These are phyloP conservation scores for Cylindrodendrum hubeiense DNA, from an alignment of 2,329 filamentous ascomycete species.

Conservation along the genomic window DNA sequence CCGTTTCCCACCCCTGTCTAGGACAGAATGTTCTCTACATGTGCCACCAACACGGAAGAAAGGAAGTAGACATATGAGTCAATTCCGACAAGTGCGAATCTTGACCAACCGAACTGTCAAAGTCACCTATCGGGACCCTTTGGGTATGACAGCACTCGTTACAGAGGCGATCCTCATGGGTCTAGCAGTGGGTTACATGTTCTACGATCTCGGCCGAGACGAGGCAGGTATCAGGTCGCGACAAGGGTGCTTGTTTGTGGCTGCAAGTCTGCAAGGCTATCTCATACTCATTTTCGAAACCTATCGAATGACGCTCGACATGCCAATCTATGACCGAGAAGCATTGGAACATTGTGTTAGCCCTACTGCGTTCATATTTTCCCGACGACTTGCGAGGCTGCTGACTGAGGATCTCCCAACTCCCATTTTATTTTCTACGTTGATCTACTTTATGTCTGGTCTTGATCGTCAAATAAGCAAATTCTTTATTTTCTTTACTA, in stretches of 20 bases:
- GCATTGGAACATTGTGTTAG: conserved; percentile 78
- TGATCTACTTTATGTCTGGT: conserved; percentile 82
- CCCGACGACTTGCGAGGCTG: conserved; percentile 75
- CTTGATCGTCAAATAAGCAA: conserved; percentile 71
- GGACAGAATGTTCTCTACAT: no score
- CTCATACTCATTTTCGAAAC: conserved; percentile 80
- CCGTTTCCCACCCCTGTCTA: conserved; percentile 34
- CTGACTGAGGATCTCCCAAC: conserved; percentile 79
- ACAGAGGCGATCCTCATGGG: conserved; percentile 77
- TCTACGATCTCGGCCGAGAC: conserved; percentile 72
- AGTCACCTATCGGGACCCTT: conserved; percentile 78
- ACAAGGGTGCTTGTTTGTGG: conserved; percentile 77
- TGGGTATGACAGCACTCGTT: conserved; percentile 79
- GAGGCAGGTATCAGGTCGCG: conserved; percentile 79
- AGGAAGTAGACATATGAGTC: conserved; percentile 59
- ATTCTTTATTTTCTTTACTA: conserved; percentile 77
- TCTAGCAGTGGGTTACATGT: conserved; percentile 79
- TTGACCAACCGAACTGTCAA: conserved; percentile 76
- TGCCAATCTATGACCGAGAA: conserved; percentile 81
- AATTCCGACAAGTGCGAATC: conserved; percentile 73
- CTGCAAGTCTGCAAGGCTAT: conserved; percentile 78
- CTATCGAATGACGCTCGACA: conserved; percentile 79
- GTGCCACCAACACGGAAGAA: conserved; percentile 16
- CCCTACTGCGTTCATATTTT: conserved; percentile 75
- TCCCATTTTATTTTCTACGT: conserved; percentile 74